phyloP scores from a whole-genome alignment of 768 basidiomycete genomes.

The Kwoniella europaea region DNA sequence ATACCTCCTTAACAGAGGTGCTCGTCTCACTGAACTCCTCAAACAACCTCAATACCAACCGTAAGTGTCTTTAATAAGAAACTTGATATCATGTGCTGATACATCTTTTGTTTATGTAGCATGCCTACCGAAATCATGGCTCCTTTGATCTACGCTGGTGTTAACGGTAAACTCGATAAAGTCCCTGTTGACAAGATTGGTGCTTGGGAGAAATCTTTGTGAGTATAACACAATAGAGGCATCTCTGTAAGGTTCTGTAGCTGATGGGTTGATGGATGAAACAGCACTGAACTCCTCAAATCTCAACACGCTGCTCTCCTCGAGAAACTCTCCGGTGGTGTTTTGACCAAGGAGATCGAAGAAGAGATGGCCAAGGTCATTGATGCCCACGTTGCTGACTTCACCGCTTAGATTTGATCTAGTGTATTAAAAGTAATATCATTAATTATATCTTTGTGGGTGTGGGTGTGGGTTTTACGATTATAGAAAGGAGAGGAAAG shows the following conservation, averaged over 20 bases:
- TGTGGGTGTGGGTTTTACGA: background rate
- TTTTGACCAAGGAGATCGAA: constrained; percentile 86
- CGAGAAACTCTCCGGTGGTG: constrained; percentile 78
- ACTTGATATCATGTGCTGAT: constrained; percentile 1
- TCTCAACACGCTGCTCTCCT: constrained; percentile 76
- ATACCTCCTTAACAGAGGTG: constrained; percentile 96
- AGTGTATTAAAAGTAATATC: background rate
- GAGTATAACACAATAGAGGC: constrained; percentile 59
- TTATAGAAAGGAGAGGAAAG: background rate
- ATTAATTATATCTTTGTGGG: background rate
- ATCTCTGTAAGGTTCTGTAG: background rate
- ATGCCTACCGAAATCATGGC: constrained; percentile 94
- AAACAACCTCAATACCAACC: constrained; percentile 92
- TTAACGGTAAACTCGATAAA: constrained; percentile 96
- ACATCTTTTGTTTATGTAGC: constrained; percentile 61
- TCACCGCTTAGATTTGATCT: constrained; percentile 42
- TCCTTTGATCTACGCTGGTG: constrained; percentile 98
- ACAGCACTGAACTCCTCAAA: constrained; percentile 75
- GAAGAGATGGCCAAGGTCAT: constrained; percentile 65
- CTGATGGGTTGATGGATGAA: background rate
- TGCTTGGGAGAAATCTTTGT: constrained; percentile 62
- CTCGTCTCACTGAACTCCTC: constrained; percentile 88
- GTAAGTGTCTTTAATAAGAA: constrained; percentile 12
- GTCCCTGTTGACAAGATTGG: constrained; percentile 90
- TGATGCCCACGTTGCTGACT: constrained; percentile 56